Percentiles rank a stretch among this genome's conserved stretches.
These are phyloP conservation scores for Jatropha curcas DNA, from an alignment of 345 rosid genomes.

Conservation along the genomic window DNA sequence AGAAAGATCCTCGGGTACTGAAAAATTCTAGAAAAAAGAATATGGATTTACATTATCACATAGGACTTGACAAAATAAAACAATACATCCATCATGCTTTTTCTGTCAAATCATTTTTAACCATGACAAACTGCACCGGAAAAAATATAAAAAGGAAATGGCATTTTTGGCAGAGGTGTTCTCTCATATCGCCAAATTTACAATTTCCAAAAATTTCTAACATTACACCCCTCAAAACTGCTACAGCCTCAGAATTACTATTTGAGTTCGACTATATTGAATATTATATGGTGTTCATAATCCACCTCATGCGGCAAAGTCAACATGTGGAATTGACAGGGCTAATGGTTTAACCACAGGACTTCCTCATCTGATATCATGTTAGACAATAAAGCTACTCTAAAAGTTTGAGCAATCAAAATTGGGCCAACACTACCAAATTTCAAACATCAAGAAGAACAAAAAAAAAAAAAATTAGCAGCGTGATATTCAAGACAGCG, in stretches of 20 bases:
- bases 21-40: conserved; percentile 60
- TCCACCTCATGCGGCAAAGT: not conserved
- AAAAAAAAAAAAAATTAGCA: not conserved
- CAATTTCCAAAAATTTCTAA: not conserved
- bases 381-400: not conserved
- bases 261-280: not conserved
- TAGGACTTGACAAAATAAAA: not conserved
- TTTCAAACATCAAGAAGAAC: not conserved
- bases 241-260: not conserved
- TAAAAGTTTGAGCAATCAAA: not conserved
- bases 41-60: conserved; percentile 3
- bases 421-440: not conserved
- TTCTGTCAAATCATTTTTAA: not conserved
- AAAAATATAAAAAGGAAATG: not conserved
- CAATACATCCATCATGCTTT: not conserved
- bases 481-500: not conserved
- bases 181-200: not conserved
- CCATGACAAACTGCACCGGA: not conserved
- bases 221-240: not conserved
- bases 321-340: not conserved
- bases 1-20: conserved; percentile 73
- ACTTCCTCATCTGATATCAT: not conserved
- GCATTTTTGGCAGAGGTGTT: not conserved
- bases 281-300: not conserved
- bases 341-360: not conserved